phyloP scores from a whole-genome alignment of 495 filamentous ascomycete genomes.

The Penicillium flavigenum region DNA sequence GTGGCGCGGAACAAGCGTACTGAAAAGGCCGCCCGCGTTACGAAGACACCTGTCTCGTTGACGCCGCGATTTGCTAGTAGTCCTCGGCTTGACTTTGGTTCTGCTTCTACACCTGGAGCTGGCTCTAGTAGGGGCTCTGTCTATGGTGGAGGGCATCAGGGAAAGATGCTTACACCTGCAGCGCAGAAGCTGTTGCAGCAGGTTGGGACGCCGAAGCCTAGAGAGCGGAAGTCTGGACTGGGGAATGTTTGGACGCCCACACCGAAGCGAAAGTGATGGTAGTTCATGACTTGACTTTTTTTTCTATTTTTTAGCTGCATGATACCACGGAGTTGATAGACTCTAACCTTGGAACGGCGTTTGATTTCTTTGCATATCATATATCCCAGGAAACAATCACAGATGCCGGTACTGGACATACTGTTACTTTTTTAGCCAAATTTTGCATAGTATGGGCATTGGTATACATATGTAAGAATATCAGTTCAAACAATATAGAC shows the following conservation, averaged over 20 bases:
- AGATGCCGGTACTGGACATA: not conserved
- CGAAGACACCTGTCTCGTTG: constrained; percentile 53
- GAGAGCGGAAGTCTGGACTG: constrained; percentile 40
- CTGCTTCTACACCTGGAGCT: constrained; percentile 49
- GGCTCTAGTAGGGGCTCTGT: constrained; percentile 8
- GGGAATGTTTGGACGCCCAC: constrained; percentile 59
- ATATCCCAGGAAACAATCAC: not conserved
- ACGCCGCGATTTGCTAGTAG: constrained; percentile 78
- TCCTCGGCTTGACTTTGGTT: constrained; percentile 57
- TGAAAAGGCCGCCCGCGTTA: constrained; percentile 48
- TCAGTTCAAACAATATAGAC: not conserved
- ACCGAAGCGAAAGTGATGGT: constrained; percentile 37
- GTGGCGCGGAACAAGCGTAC: constrained; percentile 71
- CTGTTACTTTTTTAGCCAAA: not conserved
- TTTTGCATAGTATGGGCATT: not conserved
- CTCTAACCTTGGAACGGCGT: not conserved
- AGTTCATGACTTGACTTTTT: constrained; percentile 10
- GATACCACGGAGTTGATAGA: constrained; percentile 5
- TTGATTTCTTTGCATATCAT: not conserved
- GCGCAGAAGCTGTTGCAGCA: constrained; percentile 72
- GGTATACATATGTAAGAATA: not conserved
- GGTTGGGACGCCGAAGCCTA: constrained; percentile 48
- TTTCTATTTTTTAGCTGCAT: not conserved
- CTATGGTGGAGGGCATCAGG: constrained; percentile 12
- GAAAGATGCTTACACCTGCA: constrained; percentile 62